phyloP scores from a whole-genome alignment of 2,329 filamentous ascomycete species.

The Tolypocladium album region DNA sequence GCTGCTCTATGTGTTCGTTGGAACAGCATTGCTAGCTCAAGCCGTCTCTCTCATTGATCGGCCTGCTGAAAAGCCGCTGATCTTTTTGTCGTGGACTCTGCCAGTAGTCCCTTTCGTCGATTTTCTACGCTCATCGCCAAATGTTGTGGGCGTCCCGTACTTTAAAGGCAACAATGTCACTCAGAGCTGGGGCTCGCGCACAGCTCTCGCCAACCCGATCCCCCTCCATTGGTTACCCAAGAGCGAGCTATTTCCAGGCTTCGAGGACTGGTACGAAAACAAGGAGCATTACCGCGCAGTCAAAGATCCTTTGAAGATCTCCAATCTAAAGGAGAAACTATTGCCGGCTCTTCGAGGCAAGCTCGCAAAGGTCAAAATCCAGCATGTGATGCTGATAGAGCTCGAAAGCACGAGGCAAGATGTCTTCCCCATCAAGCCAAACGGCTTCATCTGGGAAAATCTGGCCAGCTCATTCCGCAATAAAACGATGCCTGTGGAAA shows the following conservation, averaged over 20 bases:
- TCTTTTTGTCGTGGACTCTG: background rate
- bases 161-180: background rate
- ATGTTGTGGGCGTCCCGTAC: background rate
- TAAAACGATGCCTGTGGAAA: background rate
- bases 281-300: background rate
- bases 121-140: background rate
- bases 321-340: background rate
- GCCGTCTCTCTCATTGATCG: background rate
- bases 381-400: background rate
- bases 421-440: background rate
- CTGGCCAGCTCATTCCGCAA: background rate
- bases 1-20: background rate
- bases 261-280: background rate
- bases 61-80: background rate
- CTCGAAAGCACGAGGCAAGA: background rate
- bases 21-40: background rate
- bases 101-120: background rate
- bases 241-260: background rate
- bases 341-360: background rate
- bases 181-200: background rate
- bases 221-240: background rate
- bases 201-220: background rate
- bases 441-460: background rate
- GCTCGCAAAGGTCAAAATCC: background rate
- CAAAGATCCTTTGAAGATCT: background rate